Base-by-base conservation (phyloP, 108 stramenopile genomes). In the Conticribra weissflogii region DNA sequence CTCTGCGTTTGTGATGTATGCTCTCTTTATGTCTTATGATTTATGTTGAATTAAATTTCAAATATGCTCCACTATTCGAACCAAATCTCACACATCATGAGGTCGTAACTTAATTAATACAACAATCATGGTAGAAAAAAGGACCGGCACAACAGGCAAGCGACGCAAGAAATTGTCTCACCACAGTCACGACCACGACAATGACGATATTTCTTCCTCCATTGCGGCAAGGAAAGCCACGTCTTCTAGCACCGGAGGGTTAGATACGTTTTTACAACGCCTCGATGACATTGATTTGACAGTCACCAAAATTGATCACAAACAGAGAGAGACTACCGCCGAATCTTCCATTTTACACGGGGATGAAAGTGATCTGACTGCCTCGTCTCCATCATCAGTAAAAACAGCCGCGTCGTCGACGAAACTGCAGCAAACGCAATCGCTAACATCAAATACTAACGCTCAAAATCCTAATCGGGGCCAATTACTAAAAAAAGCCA, bases 221-320 rank as follows among this genome's bases (percentile, higher is more conserved):
- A 18, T 17, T 28, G 2, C 56, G 29, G n/a, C 56, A 30, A 18
- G 14, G 17, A 28, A 28, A 32, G 8, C 56, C 25, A 31, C 24
- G n/a, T 17, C 24, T 30, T 17, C 29, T 27, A 1, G 1, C 31
- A 32, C 56, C 24, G 24, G 24, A 48, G 70, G 70, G 12, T 55
- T 72, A 18, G 71, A 72, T 28, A 23, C 71, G 3, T 72, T 72
- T 28, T 62, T 72, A 2, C 66, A 75, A 25, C 74, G 59, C 19
- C 68, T 70, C 49, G 58, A 75, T 45, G 59, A 75, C 32, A 48
- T 75, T 19, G 68, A 75, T 62, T 59, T 68, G 25, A 61, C 32
- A 46, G 61, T 29, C 24, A 61, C 21, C 21, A 27, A 27, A 25
- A 51, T 28, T 22, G 22, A 50, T 31, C 0, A 36, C 21, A 54